Conservation (phyloP, 2,329 filamentous ascomycete species). For the Xylariaceae sp. region DNA sequence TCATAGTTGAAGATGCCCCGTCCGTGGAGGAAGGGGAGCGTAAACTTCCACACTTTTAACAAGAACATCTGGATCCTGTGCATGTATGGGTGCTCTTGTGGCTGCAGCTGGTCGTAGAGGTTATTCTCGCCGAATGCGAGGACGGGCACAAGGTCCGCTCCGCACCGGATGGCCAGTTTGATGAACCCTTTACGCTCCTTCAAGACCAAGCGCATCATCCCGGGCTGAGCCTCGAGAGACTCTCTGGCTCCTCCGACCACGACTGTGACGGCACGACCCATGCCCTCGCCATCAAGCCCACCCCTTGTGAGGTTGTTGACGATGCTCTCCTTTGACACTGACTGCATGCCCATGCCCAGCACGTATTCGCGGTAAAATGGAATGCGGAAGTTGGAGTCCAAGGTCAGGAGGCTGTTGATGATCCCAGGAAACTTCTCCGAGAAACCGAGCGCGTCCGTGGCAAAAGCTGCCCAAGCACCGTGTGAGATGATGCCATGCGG, state of each 20-base stretch:
- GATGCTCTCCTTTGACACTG: slow-evolving; percentile 87
- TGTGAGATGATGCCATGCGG: slow-evolving; percentile 97
- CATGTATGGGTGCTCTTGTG: slow-evolving; percentile 69
- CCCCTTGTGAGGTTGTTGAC: slow-evolving; percentile 80
- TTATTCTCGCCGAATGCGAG: slow-evolving; percentile 94
- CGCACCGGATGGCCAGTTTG: slow-evolving; percentile 84
- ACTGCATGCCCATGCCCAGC: slow-evolving; percentile 79
- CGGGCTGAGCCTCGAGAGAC: slow-evolving; percentile 80
- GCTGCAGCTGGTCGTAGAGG: slow-evolving; percentile 83
- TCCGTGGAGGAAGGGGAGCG: slow-evolving; percentile 83
- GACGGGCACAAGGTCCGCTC: slow-evolving; percentile 91
- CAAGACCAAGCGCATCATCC: slow-evolving; percentile 70
- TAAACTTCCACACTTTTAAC: slow-evolving; percentile 86
- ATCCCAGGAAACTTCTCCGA: slow-evolving; percentile 86
- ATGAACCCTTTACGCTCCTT: slow-evolving; percentile 85
- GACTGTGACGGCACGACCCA: slow-evolving; percentile 94
- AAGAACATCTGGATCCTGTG: slow-evolving; percentile 77
- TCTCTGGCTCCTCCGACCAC: slow-evolving; percentile 90
- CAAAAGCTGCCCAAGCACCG: slow-evolving; percentile 89
- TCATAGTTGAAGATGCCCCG: slow-evolving; percentile 96
- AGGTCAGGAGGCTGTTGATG: slow-evolving; percentile 84
- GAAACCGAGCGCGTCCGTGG: slow-evolving; percentile 84
- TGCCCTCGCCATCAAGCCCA: slow-evolving; percentile 70
- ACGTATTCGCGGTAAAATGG: slow-evolving; percentile 93
- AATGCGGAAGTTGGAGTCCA: slow-evolving; percentile 94